A percentile compares a stretch with the other conserved stretches of the same genome.
Evolutionary conservation across 805 yeast species (phyloP).

Genomic region (Teunomyces tritomae): DNA sequence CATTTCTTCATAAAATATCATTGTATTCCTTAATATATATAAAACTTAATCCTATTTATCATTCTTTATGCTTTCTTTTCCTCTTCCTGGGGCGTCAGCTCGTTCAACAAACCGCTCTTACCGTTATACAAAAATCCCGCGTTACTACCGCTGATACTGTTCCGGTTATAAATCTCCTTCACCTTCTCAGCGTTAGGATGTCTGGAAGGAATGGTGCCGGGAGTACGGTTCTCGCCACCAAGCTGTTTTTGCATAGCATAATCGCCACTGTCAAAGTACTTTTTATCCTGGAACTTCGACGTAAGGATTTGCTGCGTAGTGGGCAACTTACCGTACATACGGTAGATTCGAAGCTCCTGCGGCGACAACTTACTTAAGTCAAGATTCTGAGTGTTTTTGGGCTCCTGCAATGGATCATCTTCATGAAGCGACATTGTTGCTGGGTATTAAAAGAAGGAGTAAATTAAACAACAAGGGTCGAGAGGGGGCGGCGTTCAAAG

Average conservation of each 20-base stretch:
- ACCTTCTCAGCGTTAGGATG: constrained; percentile 59
- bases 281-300: constrained; percentile 78
- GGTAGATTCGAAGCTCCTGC: constrained; percentile 75
- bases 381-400: constrained; percentile 41
- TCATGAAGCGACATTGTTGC: constrained; percentile 33
- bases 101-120: constrained; percentile 55
- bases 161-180: constrained; percentile 54
- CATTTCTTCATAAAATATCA: not conserved
- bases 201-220: constrained; percentile 39
- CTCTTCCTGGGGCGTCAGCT: constrained; percentile 34
- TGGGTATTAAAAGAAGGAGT: not conserved
- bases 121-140: constrained; percentile 45
- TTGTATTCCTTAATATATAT: no score
- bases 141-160: constrained; percentile 52
- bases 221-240: constrained; percentile 24
- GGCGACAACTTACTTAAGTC: constrained; percentile 64
- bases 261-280: constrained; percentile 92
- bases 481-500: no score
- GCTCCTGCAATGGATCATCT: constrained; percentile 53
- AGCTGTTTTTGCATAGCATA: constrained; percentile 71
- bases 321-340: constrained; percentile 83
- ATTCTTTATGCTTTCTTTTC: not conserved
- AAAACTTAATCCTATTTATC: no score
- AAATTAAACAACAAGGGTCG: not conserved
- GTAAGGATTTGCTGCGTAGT: constrained; percentile 72